A percentile compares a stretch with the other conserved stretches of the same genome.
Evolutionary conservation across 2,329 filamentous ascomycete species (phyloP).

Genomic region (Aspergillus tubingensis): DNA sequence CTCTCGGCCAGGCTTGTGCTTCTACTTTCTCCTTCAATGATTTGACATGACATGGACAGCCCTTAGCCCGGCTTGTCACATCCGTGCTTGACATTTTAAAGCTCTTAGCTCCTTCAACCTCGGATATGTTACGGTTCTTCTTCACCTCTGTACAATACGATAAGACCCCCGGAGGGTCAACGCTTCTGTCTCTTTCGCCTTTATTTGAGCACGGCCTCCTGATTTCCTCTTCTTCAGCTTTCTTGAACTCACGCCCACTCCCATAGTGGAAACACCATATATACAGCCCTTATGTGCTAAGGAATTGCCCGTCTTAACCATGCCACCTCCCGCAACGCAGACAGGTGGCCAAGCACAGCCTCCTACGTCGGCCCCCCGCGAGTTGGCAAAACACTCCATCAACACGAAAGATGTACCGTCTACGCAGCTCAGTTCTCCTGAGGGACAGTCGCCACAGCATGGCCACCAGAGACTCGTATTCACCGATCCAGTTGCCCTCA

Average conservation of each 20-base stretch:
- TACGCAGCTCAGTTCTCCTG: conserved; percentile 19
- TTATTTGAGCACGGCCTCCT: conserved; percentile 24
- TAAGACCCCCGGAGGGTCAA: conserved; percentile 31
- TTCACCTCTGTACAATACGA: conserved; percentile 24
- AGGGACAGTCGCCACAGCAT: conserved; percentile 25
- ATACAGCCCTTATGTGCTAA: conserved; percentile 12
- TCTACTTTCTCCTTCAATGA: conserved; percentile 4
- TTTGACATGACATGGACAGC: conserved; percentile 12
- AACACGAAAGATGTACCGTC: conserved; percentile 24
- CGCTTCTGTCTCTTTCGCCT: conserved; percentile 21
- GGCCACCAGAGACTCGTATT: conserved; percentile 63
- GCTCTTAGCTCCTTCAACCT: conserved; percentile 11
- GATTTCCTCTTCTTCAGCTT: background rate
- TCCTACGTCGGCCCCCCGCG: conserved; percentile 26
- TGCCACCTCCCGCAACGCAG: conserved; percentile 26
- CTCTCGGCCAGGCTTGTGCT: background rate
- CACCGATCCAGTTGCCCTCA: conserved; percentile 66
- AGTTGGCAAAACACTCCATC: conserved; percentile 29
- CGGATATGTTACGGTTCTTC: conserved; percentile 32
- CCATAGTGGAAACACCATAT: conserved; percentile 10
- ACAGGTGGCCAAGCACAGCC: conserved; percentile 25
- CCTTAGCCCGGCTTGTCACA: conserved; percentile 1
- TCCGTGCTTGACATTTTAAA: conserved; percentile 5
- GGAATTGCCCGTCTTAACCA: conserved; percentile 14
- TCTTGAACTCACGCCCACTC: background rate